Evolutionary conservation across 2,329 filamentous ascomycete genomes (phyloP), one percentile per base, ranked within the genome.

Genomic region (Phaeosphaeriaceae sp.): DNA sequence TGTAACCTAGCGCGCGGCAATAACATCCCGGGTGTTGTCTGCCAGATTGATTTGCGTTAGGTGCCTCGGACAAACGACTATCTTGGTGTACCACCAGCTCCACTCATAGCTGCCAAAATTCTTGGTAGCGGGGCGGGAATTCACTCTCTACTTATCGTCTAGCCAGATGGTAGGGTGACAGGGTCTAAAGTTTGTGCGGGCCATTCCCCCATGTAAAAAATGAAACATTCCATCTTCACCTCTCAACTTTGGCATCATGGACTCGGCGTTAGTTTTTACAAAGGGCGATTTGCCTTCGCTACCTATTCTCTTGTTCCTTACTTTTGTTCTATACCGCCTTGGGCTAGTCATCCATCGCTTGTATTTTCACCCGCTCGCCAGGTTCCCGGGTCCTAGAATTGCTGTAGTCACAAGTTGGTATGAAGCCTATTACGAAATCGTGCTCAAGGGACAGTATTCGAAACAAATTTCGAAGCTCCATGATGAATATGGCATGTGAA

Each of bases 301-400:
- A 15, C 42, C 52, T 21, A 43, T 50, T 30, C 38, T 62, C 35
- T 50, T 58, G 7, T 49, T 46, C 7, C 46, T 41, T 8, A 39
- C 54, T 4, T 44, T 54, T 17, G 36, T 52, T 23, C 12, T 52
- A 7, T 72, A 68, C 36, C 20, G 57, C 7, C 1, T 57, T 20
- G 60, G 52, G 13, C 54, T 68, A 38, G 44, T 44, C 41, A 4
- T 77, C 45, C 76, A 78, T 56, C 69, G 70, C 46, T 64, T 76
- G 16, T 76, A 70, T 59, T 68, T 79, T 36, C 76, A 79, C 38
- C 77, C 78, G 1, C 67, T 80, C 2, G 63, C 72, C 35, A 72
- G 71, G 35, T 78, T 74, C 52, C 78, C 78, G 1, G 79, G 78
- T 2, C 77, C 78, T 1, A 61, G 43, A 23, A 42, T 65, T 12